Conservation (phyloP, 2,329 filamentous ascomycete species). For the Neofusicoccum parvum region DNA sequence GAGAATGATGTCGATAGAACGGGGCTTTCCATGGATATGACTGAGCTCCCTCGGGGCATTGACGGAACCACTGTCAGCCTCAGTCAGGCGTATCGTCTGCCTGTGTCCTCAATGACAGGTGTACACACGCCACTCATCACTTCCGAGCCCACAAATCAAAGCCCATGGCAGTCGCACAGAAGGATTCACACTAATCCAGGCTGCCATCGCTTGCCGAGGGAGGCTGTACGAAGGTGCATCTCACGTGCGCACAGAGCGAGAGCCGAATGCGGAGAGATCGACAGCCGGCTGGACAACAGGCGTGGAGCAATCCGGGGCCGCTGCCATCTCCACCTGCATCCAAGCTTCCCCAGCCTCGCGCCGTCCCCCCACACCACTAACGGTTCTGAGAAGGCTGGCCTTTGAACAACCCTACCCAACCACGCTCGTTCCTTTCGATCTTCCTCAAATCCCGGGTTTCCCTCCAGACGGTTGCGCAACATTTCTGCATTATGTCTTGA, state of each 20-base stretch:
- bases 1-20: not conserved
- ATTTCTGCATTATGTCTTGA: not conserved
- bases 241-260: conserved; percentile 3
- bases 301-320: not conserved
- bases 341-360: not conserved
- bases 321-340: not conserved
- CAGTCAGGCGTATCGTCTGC: not conserved
- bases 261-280: conserved; percentile 9
- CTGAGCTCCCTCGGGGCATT: not conserved
- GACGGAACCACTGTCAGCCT: not conserved
- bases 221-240: not conserved
- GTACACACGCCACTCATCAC: not conserved
- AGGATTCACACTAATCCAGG: conserved; percentile 9
- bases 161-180: not conserved
- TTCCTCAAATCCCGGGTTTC: not conserved
- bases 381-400: not conserved
- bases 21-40: not conserved
- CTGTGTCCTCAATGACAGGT: not conserved
- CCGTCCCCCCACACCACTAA: not conserved
- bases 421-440: not conserved
- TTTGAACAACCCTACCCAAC: not conserved
- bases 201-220: not conserved
- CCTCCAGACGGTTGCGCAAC: not conserved
- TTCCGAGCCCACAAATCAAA: not conserved
- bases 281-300: not conserved